Base-by-base conservation (phyloP, 73 alveolate genomes). In the Paramecium tetraurelia region DNA sequence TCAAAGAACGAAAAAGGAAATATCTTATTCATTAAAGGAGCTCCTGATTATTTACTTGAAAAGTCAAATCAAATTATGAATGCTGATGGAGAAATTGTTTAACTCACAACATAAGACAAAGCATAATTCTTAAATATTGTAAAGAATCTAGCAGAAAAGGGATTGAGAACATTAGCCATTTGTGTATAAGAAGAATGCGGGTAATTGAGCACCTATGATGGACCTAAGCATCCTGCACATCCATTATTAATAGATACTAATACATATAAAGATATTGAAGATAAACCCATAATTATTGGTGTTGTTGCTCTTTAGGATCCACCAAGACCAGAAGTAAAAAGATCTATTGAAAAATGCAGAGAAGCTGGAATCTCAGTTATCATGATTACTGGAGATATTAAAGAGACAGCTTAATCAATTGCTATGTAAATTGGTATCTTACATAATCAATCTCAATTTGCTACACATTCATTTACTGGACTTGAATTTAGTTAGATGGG, bases 301-400 rank as follows among this genome's bases (percentile, higher is more conserved):
- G 92, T 96, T 85, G 98, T 95, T 21, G 98, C 98, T 40, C 96
- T 98, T 68, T 95, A 94, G 59, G 99, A 97, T 89, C 99, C 99
- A n/a, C 98, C 98, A 44, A 94, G 99, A 85, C 98, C 98, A 46
- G 99, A 98, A 93, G 99, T 98, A 35, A 92, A 85, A 76, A 96
- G 92, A 33, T 96, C 99, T 31, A 98, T 98, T 48, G 93, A 92
- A 68, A 96, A 93, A 48, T 98, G 99, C 94, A 96, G 94, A 75
- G 93, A 96, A 80, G 99, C 99, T n/a, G 99, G 99, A 71, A 98
- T 98, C 72, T 97, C 97, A 38, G 99, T 96, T 16, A 95, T 97
- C 41, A 98, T 98, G 99, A 97, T 97, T 87, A 98, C 99, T 53
- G 99, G 99, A 2, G 99, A 98, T 95, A 95, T 94, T 86, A 95